Evolutionary conservation across 2,329 filamentous ascomycete species (phyloP), one percentile per base, ranked within the genome.

Genomic region (Periglandula ipomoeae): DNA sequence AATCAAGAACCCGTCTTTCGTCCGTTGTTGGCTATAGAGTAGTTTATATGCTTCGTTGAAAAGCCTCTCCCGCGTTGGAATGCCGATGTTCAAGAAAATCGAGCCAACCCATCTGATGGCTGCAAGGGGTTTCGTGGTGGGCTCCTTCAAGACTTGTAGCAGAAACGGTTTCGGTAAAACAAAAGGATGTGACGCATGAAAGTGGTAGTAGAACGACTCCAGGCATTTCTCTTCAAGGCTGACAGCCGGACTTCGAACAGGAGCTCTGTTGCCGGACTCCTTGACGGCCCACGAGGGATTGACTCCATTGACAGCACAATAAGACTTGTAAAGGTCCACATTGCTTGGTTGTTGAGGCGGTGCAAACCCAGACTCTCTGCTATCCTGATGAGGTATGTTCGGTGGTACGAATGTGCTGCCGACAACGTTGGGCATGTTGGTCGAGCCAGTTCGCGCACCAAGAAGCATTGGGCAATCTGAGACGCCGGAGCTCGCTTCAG

Each of bases 1-100:
- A 0, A 94, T 81, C 4, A 83, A 69, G 60, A 81, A 87, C 0
- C 76, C 79, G 52, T 82, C 76, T 48, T 72, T 71, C 4, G 69
- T 62, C 1, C 69, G 68, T 4, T 66, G 64, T 1, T 71, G 67
- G 34, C 72, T 66, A 54, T 79, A 73, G 3, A 74, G 64, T 1
- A 76, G 63, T 15, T 70, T 69, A 55, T 76, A 67, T 4, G 78
- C 79, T 58, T 84, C 82, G 50, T 83, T 78, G 39, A 79, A 72
- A 40, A 78, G 78, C 20, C 68, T 68, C 1, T 70, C 69, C 19
- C 74, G 63, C 20, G 22, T 17, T 27, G 70, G 55, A 19, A 72
- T 64, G 32, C 70, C 70, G 11, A 67, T 66, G 27, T 78, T 72
- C 24, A 81, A 61, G 52, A 76, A 80, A 3, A 81, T 61, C 1